Conservation (phyloP, 192 early-diverging fungal species). For the Pilaira anomala region DNA sequence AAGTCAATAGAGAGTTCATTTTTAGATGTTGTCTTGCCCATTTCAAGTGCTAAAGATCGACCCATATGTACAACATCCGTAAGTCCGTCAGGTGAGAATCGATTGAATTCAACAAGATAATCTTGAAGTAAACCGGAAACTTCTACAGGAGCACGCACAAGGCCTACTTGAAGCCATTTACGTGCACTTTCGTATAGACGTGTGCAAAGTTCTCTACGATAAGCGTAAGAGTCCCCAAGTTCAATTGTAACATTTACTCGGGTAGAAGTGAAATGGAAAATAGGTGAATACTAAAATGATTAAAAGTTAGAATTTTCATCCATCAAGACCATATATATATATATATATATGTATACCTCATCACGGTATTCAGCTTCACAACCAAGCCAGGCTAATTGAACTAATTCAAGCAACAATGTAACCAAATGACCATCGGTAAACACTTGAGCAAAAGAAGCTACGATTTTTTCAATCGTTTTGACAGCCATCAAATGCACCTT, state of each 20-base stretch:
- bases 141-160: slow-evolving; percentile 65
- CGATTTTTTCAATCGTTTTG: slow-evolving; percentile 59
- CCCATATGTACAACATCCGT: slow-evolving; percentile 60
- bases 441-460: slow-evolving; percentile 66
- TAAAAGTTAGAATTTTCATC: background rate
- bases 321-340: background rate
- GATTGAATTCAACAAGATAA: slow-evolving; percentile 63
- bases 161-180: slow-evolving; percentile 64
- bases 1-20: slow-evolving; percentile 35
- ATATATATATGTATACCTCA: slow-evolving; percentile 38
- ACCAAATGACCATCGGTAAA: slow-evolving; percentile 73
- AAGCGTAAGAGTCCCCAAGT: slow-evolving; percentile 67
- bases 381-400: slow-evolving; percentile 75
- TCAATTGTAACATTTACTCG: slow-evolving; percentile 63
- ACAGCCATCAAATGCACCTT: slow-evolving; percentile 66
- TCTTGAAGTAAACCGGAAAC: slow-evolving; percentile 65
- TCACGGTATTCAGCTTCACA: slow-evolving; percentile 75
- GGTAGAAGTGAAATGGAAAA: slow-evolving; percentile 63
- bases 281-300: slow-evolving; percentile 58
- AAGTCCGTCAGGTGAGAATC: slow-evolving; percentile 51
- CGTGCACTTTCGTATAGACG: slow-evolving; percentile 57
- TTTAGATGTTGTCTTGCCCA: slow-evolving; percentile 42
- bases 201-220: slow-evolving; percentile 65
- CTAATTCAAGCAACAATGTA: slow-evolving; percentile 75
- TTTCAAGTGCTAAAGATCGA: slow-evolving; percentile 64